phyloP scores from a whole-genome alignment of 148 eudicot species.

The Selenicereus undatus region DNA sequence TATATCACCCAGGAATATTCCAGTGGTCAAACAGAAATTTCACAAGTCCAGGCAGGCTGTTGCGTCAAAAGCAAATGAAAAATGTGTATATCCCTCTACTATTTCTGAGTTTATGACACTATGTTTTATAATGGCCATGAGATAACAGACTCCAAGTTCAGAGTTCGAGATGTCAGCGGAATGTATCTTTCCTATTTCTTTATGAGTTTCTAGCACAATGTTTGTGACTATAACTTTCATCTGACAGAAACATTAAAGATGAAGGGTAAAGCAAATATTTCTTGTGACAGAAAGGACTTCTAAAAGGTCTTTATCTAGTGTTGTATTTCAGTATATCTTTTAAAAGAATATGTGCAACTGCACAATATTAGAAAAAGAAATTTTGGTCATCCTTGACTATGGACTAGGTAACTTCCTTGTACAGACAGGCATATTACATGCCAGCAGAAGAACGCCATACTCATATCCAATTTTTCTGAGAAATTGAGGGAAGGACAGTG shows the following conservation, averaged over 20 bases:
- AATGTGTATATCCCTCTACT: not conserved
- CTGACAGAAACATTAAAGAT: not conserved
- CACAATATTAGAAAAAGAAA: not conserved
- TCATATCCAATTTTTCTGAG: not conserved
- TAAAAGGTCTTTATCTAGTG: not conserved
- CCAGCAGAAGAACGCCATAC: slow-evolving; percentile 5
- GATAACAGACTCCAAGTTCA: not conserved
- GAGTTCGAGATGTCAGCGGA: not conserved
- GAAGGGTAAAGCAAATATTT: not conserved
- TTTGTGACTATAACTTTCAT: no score
- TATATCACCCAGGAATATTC: slow-evolving; percentile 6
- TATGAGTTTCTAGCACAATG: no score
- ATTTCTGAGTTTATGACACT: not conserved
- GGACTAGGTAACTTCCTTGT: not conserved
- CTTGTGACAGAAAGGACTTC: not conserved
- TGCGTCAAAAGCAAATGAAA: slow-evolving; percentile 8
- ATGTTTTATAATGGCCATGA: not conserved
- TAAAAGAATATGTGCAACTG: not conserved
- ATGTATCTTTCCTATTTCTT: no score
- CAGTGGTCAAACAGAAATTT: not conserved
- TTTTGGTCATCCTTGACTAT: not conserved
- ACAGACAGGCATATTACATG: not conserved
- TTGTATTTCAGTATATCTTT: not conserved
- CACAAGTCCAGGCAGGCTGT: not conserved
- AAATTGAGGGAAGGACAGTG: not conserved